phyloP scores from a whole-genome alignment of 345 rosid species.

The Linum usitatissimum region DNA sequence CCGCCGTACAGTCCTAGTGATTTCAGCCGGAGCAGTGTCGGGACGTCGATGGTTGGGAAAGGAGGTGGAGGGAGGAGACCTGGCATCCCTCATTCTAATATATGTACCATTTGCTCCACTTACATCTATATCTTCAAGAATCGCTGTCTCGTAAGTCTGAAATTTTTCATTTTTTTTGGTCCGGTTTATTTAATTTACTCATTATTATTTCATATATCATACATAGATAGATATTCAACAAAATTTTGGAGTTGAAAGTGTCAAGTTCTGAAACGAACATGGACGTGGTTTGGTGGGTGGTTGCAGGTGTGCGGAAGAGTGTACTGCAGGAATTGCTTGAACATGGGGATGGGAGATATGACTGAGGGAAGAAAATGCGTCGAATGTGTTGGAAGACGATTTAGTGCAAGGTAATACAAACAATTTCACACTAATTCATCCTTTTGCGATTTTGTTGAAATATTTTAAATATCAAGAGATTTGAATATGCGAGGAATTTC shows the following conservation, averaged over 20 bases:
- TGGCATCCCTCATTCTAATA: conserved; percentile 61
- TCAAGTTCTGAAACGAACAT: too few species aligned
- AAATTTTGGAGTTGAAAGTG: too few species aligned
- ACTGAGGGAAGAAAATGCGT: conserved; percentile 54
- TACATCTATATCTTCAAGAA: conserved; percentile 44
- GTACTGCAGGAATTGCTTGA: conserved; percentile 41
- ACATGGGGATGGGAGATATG: conserved; percentile 55
- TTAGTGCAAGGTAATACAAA: conserved; percentile 38
- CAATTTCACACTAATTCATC: too few species aligned
- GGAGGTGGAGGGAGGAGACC: conserved; percentile 35
- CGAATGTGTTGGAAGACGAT: conserved; percentile 42
- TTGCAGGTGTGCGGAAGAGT: conserved; percentile 60
- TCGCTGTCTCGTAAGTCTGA: conserved; percentile 47
- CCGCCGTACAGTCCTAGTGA: conserved; percentile 21
- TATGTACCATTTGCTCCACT: conserved; percentile 50
- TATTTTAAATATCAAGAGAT: too few species aligned
- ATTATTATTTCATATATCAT: too few species aligned
- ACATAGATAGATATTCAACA: too few species aligned
- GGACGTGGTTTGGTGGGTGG: neutral
- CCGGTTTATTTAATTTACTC: too few species aligned
- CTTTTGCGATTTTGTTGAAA: too few species aligned
- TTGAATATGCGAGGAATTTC: too few species aligned
- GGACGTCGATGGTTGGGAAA: conserved; percentile 15
- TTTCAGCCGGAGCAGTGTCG: conserved; percentile 27
- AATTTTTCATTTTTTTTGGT: too few species aligned